phyloP scores from a whole-genome alignment of 768 basidiomycete species.

The Phylloporus arenicola region DNA sequence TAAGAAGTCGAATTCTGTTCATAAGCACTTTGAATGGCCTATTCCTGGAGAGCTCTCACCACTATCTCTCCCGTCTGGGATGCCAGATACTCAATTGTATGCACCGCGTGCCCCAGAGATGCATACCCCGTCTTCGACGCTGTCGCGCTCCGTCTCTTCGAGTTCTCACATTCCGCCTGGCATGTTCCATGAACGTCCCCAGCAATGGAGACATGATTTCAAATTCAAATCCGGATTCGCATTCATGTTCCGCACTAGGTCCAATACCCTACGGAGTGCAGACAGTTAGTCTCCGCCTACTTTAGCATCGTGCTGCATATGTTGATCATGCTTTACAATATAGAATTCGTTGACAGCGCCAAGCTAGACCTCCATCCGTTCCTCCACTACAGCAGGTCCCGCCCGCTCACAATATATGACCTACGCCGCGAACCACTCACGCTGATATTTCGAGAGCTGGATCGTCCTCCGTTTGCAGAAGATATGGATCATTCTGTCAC shows the following conservation, averaged over 20 bases:
- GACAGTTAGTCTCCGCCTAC: slow-evolving; percentile 15
- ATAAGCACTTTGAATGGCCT: slow-evolving; percentile 12
- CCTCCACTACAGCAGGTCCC: slow-evolving; percentile 20
- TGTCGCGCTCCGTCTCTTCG: slow-evolving; percentile 14
- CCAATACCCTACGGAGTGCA: slow-evolving; percentile 7
- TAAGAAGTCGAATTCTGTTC: slow-evolving; percentile 4
- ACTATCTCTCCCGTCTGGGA: slow-evolving; percentile 13
- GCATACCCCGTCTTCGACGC: slow-evolving; percentile 24
- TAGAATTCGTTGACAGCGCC: slow-evolving; percentile 24
- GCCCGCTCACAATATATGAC: slow-evolving; percentile 44
- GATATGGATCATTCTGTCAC: slow-evolving; percentile 55
- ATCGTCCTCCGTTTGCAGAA: slow-evolving; percentile 37
- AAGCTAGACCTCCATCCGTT: slow-evolving; percentile 21
- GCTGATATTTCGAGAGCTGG: slow-evolving; percentile 42
- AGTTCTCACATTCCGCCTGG: slow-evolving; percentile 9
- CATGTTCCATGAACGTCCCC: slow-evolving; percentile 20
- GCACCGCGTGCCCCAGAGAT: slow-evolving; percentile 14
- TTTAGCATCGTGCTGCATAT: not conserved
- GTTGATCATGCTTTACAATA: not conserved
- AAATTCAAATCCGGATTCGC: slow-evolving; percentile 29
- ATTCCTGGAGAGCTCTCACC: slow-evolving; percentile 19
- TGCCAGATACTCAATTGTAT: slow-evolving; percentile 16
- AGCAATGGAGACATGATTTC: slow-evolving; percentile 29
- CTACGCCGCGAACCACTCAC: slow-evolving; percentile 39
- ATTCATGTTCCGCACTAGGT: slow-evolving; percentile 24